Evolutionary conservation across 192 early-diverging fungal species (phyloP), one percentile per base, ranked within the genome.

Genomic region (Podila horticola): DNA sequence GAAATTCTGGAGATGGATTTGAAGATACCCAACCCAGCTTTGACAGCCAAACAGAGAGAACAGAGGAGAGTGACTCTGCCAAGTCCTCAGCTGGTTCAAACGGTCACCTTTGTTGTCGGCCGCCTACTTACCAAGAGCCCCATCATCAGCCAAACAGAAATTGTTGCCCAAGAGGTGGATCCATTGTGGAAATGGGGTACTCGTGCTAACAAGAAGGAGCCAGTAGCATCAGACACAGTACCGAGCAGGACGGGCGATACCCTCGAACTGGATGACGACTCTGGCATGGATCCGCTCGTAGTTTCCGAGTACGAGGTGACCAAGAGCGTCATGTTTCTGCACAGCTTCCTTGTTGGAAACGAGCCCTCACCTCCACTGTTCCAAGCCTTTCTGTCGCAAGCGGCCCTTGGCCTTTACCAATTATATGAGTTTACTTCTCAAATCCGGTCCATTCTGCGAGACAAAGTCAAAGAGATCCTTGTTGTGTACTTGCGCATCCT

Each of bases 301-400:
- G 52, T 86, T 5, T 63, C 84, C 2, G 87, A 88, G 50, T 66
- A 69, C 5, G 82, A 87, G 19, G 61, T 94, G 28, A 51, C 64
- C 12, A 73, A 67, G 17, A 64, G 88, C 0, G 66, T 94, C 22
- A 64, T 77, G 15, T 79, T 84, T 11, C 50, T 94, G 45, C 86
- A 88, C 64, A 74, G 71, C 58, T 72, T 94, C 10, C 73, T 93
- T 29, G 85, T 91, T 4, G 86, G 85, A 26, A 90, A 90, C 28
- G 88, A 91, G 59, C 89, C 92, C 5, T 88, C 90, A 0, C 85
- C 88, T 22, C 60, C 66, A 36, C 64, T 93, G 48, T 85, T 93
- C 33, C 84, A 88, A 31, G 75, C 79, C 5, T 87, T 94, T 34
- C 73, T 93, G 26, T 74, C 73, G 0, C 84, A 88, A 9, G 73